Evolutionary conservation across 164 flowering plant species (phyloP).

Genomic region (Aristolochia californica): DNA sequence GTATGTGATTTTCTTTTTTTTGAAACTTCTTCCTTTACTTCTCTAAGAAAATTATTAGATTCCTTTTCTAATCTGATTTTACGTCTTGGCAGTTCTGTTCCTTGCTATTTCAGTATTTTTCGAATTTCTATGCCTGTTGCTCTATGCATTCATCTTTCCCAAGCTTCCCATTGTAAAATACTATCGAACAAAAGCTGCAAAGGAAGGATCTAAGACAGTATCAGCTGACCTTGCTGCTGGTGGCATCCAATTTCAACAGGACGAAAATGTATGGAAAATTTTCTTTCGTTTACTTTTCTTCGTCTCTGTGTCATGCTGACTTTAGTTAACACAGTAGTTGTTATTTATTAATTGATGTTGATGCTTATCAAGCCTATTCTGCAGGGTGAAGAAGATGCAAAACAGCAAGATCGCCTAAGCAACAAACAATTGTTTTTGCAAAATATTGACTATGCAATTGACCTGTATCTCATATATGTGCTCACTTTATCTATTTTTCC

Average conservation of each 20-base stretch:
- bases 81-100: constrained; percentile 49
- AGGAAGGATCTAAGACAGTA: constrained; percentile 77
- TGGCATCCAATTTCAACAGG: constrained; percentile 31
- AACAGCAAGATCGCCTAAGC: constrained; percentile 31
- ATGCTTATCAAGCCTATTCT: background rate
- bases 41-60: background rate
- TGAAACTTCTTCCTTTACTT: background rate
- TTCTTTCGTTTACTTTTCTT: background rate
- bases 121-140: constrained; percentile 50
- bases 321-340: background rate
- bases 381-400: constrained; percentile 35
- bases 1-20: constrained; percentile 21
- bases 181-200: constrained; percentile 66
- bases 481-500: constrained; percentile 73
- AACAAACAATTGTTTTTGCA: constrained; percentile 43
- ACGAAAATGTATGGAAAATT: no score
- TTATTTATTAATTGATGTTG: background rate
- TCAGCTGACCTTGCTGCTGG: constrained; percentile 67
- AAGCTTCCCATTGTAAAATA: constrained; percentile 63
- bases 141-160: constrained; percentile 57
- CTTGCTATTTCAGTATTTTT: constrained; percentile 39
- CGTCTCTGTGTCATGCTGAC: background rate
- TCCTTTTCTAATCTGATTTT: background rate
- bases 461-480: constrained; percentile 44
- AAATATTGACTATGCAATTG: constrained; percentile 52